phyloP scores from a whole-genome alignment of 2,329 filamentous ascomycete species.

The Arthrinium phaeospermum region DNA sequence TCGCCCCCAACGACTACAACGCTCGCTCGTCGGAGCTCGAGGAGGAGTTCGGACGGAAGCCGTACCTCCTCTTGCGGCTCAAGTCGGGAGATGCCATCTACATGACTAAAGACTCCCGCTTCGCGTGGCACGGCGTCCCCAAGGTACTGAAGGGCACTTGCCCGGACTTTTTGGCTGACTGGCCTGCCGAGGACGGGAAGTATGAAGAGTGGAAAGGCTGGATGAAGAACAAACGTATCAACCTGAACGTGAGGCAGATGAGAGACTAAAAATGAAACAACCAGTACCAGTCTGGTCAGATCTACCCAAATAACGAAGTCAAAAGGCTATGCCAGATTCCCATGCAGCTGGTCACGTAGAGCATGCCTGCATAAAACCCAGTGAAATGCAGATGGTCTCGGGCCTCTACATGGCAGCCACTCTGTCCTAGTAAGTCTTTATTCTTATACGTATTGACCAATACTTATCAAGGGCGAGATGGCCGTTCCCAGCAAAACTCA shows the following conservation, averaged over 20 bases:
- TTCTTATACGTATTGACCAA: no score
- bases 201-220: slow-evolving; percentile 80
- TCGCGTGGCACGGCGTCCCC: slow-evolving; percentile 95
- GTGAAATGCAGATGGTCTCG: neutral
- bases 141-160: slow-evolving; percentile 83
- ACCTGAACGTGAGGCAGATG: slow-evolving; percentile 94
- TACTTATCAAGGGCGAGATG: no score
- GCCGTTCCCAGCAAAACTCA: neutral
- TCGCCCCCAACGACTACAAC: slow-evolving; percentile 64
- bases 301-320: neutral
- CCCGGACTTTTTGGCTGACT: slow-evolving; percentile 73
- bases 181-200: slow-evolving; percentile 67
- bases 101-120: slow-evolving; percentile 82
- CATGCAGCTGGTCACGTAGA: neutral
- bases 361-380: neutral
- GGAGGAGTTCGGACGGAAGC: slow-evolving; percentile 43
- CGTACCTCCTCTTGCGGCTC: slow-evolving; percentile 68
- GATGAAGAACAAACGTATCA: slow-evolving; percentile 88
- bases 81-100: slow-evolving; percentile 88
- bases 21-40: slow-evolving; percentile 32
- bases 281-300: neutral
- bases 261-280: slow-evolving; percentile 35
- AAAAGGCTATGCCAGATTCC: neutral
- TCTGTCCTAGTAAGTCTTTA: neutral
- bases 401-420: neutral